These are phyloP conservation scores for Yamadazyma dushanensis DNA, from an alignment of 1,139 yeast genomes.

Conservation along the genomic window DNA sequence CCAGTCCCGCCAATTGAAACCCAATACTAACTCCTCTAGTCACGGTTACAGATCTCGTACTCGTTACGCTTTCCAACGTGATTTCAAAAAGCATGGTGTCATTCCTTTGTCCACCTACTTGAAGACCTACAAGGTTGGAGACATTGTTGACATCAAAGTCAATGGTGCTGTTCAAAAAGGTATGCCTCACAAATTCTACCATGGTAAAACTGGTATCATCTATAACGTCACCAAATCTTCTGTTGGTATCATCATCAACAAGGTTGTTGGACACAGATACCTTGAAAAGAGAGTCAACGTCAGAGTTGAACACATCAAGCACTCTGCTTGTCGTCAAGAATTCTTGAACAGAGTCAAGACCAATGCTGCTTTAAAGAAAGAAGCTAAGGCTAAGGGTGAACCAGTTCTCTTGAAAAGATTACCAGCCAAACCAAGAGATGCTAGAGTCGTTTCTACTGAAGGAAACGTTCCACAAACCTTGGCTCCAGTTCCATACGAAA, in stretches of 20 bases:
- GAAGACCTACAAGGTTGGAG: constrained; percentile 98
- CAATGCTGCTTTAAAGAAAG: constrained; percentile 91
- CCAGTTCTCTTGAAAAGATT: constrained; percentile 94
- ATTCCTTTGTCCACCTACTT: constrained; percentile 94
- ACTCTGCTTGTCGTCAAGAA: constrained; percentile 99
- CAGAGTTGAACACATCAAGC: constrained; percentile 98
- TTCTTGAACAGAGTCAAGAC: constrained; percentile 97
- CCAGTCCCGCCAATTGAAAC: too few relatives aligned
- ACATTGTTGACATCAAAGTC: constrained; percentile 98
- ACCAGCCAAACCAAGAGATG: constrained; percentile 96
- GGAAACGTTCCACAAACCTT: constrained; percentile 92
- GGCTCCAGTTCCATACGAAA: constrained; percentile 99
- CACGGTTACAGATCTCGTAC: constrained; percentile 99
- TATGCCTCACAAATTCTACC: constrained; percentile 99
- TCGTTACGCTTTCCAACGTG: constrained; percentile 99
- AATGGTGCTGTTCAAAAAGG: constrained; percentile 99
- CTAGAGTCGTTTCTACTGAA: constrained; percentile 76
- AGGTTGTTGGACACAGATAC: constrained; percentile 99
- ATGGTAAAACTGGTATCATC: constrained; percentile 99
- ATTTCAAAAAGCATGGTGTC: constrained; percentile 97
- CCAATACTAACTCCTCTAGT: constrained; percentile 12
- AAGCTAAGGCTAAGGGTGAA: constrained; percentile 94
- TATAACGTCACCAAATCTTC: constrained; percentile 98
- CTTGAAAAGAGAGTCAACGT: constrained; percentile 97
- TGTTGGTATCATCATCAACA: constrained; percentile 97